Base-by-base conservation (phyloP, 1,284 basidiomycete species). In the Fereydounia khargensis region DNA sequence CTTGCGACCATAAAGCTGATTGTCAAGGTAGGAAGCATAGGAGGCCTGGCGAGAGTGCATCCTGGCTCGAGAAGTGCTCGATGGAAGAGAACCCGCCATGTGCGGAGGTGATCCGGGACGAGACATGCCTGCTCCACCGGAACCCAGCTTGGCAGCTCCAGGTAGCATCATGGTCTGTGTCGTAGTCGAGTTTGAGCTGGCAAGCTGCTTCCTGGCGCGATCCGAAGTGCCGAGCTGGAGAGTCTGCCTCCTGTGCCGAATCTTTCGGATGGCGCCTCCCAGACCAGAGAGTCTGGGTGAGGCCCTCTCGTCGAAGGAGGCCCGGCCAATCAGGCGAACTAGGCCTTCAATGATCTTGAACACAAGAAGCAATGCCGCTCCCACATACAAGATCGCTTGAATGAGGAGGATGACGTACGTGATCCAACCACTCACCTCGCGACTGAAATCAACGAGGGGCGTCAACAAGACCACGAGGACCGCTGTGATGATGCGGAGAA, bases 341-440 rank as follows among this genome's bases (percentile, higher is more conserved):
- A 84, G 39, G 4, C 85, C 89, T 75, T 97, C 92, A 32, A 88
- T 64, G 42, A 92, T 68, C 79, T 98, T 98, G 77, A 86, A 83
- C 25, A 87, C 36, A 36, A 96, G 82, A 81, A 96, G 88, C 47
- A 89, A 76, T 38, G 84, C 70, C 63, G 91, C 85, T 24, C 86
- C 85, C 5, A 91, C 79, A 73, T 92, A 90, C 39, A 91, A 84
- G 54, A 96, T 81, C 5, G 82, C 90, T 42, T 94, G 83, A 39
- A 95, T 85, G 63, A 94, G 81, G 45, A 97, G 81, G 51, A 96
- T 86, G 60, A 89, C 87, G 76, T 95, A 95, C 6, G 91, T 84
- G 17, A 98, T 84, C 94, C 92, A 98, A 48, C 88, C 87, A 9
- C 35, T 35, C 6, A 55, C 42, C 18, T 51, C 49, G 46, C 46